Conservation (phyloP, 2,329 filamentous ascomycete species). For the Fusarium transvaalense region DNA sequence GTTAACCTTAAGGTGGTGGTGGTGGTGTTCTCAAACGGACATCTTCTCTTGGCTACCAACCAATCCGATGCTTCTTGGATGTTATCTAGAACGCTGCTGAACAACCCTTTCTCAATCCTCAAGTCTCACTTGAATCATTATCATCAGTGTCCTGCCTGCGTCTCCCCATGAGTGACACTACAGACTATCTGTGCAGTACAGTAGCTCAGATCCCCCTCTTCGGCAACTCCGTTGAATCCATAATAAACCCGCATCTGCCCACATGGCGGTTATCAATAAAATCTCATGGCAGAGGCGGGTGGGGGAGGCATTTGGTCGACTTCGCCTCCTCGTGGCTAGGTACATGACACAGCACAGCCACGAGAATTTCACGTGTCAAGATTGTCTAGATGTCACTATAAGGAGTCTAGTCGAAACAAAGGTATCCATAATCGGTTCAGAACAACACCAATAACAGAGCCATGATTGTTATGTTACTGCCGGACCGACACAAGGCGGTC, state of each 20-base stretch:
- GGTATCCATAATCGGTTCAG: neutral
- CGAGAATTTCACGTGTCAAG: slow-evolving; percentile 36
- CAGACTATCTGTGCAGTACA: neutral
- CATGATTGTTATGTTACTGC: neutral
- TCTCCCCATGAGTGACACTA: neutral
- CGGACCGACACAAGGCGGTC: slow-evolving; percentile 30
- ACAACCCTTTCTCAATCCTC: slow-evolving; percentile 9
- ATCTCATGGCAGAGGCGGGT: neutral
- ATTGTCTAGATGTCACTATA: neutral
- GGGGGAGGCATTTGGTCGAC: neutral
- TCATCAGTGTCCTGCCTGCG: neutral
- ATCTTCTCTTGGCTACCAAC: too few species aligned
- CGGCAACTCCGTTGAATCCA: slow-evolving; percentile 24
- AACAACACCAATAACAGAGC: slow-evolving; percentile 20
- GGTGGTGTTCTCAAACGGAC: slow-evolving; percentile 14
- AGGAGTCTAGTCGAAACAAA: slow-evolving; percentile 1
- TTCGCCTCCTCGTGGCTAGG: slow-evolving; percentile 31
- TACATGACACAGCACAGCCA: slow-evolving; percentile 29
- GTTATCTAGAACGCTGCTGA: slow-evolving; percentile 5
- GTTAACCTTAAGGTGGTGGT: slow-evolving; percentile 3
- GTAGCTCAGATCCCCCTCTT: slow-evolving; percentile 8
- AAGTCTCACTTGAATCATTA: slow-evolving; percentile 29
- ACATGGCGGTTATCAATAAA: slow-evolving; percentile 24
- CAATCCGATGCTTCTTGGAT: slow-evolving; percentile 6
- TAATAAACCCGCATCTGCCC: slow-evolving; percentile 10